Conservation (phyloP, 2,329 filamentous ascomycete species). For the Thielaviopsis euricoi region DNA sequence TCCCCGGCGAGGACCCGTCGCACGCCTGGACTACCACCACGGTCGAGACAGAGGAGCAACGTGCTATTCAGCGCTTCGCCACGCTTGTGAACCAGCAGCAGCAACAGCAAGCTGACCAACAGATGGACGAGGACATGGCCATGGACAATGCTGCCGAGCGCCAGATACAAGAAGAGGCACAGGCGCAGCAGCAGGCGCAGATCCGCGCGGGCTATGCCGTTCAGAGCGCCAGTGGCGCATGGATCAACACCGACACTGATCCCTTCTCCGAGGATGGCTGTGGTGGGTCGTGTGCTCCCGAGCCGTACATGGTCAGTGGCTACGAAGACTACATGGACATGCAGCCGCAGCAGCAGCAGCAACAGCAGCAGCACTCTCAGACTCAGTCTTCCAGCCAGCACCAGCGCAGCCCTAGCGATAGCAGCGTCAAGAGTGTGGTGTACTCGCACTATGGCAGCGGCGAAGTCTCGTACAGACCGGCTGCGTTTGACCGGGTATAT, state of each 20-base stretch:
- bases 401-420: slow-evolving; percentile 1
- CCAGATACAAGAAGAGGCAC: not conserved
- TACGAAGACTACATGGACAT: slow-evolving; percentile 39
- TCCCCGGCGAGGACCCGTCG: slow-evolving; percentile 34
- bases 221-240: slow-evolving; percentile 3
- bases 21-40: slow-evolving; percentile 37
- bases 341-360: not conserved
- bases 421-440: not conserved
- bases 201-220: slow-evolving; percentile 2
- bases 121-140: slow-evolving; percentile 10
- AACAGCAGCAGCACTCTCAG: not conserved
- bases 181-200: slow-evolving; percentile 4
- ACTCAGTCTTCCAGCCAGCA: not conserved
- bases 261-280: slow-evolving; percentile 20
- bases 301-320: slow-evolving; percentile 73
- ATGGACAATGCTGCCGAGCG: slow-evolving; percentile 3
- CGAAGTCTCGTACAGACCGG: slow-evolving; percentile 12
- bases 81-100: slow-evolving; percentile 22
- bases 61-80: slow-evolving; percentile 44
- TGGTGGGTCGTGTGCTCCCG: slow-evolving; percentile 29
- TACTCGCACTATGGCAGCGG: slow-evolving; percentile 27
- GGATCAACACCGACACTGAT: slow-evolving; percentile 6
- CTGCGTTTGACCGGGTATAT: slow-evolving; percentile 10
- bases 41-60: slow-evolving; percentile 38
- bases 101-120: slow-evolving; percentile 15